Conservation (phyloP, 1,284 basidiomycete genomes). For the Hemileia vastatrix region DNA sequence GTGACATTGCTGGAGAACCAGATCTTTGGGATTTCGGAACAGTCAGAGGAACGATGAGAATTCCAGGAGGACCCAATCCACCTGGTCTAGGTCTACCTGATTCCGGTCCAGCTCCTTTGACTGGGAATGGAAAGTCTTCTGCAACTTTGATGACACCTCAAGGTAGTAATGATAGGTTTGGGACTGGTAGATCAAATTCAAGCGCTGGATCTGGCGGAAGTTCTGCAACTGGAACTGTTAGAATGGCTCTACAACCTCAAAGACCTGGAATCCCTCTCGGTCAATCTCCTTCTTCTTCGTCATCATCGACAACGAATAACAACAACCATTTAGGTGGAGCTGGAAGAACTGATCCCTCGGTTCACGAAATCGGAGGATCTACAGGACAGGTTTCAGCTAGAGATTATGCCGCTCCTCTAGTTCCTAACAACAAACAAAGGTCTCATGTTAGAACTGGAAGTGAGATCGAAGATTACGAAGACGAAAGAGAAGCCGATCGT, state of each 20-base stretch:
- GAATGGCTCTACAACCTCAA: not conserved
- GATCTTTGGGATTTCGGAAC: constrained; percentile 40
- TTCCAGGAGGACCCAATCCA: not conserved
- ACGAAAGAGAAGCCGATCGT: constrained; percentile 11
- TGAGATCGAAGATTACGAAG: constrained; percentile 25
- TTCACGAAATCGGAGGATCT: constrained; percentile 12
- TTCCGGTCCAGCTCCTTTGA: not conserved
- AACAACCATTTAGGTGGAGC: no score
- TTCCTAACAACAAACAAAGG: not conserved
- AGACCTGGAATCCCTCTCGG: not conserved
- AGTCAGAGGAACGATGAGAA: constrained; percentile 33
- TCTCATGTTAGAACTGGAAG: constrained; percentile 12
- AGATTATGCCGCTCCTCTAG: constrained; percentile 6
- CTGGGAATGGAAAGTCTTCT: not conserved
- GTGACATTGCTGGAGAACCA: constrained; percentile 31
- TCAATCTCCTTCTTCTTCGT: constrained; percentile 25
- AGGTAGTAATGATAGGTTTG: not conserved
- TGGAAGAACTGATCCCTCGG: constrained; percentile 7
- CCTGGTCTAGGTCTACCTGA: not conserved
- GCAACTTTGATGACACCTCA: not conserved
- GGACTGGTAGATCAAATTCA: not conserved
- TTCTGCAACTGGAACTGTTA: not conserved
- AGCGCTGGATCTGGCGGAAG: not conserved
- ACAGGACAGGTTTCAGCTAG: constrained; percentile 5
- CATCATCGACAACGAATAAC: constrained; percentile 29